Base-by-base conservation (phyloP, 805 yeast species). In the Pichia ethanolica region DNA sequence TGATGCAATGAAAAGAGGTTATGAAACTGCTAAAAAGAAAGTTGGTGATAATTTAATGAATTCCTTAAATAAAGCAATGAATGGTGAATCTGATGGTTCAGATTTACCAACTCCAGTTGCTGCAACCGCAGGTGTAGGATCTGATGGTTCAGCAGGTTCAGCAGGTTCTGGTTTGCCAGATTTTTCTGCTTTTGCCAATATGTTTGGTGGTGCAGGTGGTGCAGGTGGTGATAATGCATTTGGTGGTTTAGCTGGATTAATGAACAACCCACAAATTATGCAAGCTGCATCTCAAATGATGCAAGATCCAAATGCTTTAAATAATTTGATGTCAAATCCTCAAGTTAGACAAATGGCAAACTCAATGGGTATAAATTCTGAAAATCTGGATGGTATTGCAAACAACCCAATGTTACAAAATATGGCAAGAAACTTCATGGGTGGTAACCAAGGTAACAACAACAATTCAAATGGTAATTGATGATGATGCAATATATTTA, bases 1-100 rank as follows among this genome's bases (percentile, higher is more conserved):
- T 7, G 96, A 86, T 39, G 90, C 93, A 14, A 91, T 91, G 97
- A 79, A 77, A 67, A 83, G 83, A 63, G 99, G 97, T 47, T 89
- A 81, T 65, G 97, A 91, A 67, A 87, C 96, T 35, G 97, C 97
- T 27, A 87, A 88, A 72, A 79, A 79, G 68, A 83, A 90, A 65
- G 88, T 86, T 38, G 89, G 86, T 60, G 90, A 84, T 62, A 86
- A 88, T 48, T 69, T 83, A 56, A 80, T 75, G 48, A 53, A 65
- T 33, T 58, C 72, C 27, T 69, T 73, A 37, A 69, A 61, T n/a
- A 60, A 50, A 6, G 34, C 57, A 20, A 41, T 47, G 44, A 47
- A 30, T 33, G 52, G 52, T 38, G 52, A 61, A 6, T 51, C 63
- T n/a, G 62, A 60, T 12, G 39, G 57, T 13, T 53, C 55, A 9